These are phyloP conservation scores for Emydomyces testavorans DNA, from an alignment of 2,329 filamentous ascomycete genomes.

Conservation along the genomic window DNA sequence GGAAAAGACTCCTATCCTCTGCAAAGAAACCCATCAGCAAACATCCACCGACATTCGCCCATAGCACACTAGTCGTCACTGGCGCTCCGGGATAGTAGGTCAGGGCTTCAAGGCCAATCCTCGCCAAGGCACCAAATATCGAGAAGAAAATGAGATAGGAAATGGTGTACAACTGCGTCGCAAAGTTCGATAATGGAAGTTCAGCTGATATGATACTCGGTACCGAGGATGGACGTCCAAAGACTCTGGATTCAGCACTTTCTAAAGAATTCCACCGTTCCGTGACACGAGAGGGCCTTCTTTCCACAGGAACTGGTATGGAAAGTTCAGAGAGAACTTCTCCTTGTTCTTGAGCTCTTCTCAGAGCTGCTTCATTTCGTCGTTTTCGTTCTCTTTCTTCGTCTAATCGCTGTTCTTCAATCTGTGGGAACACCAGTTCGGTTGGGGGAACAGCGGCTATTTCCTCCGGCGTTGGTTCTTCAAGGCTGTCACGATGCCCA, in stretches of 20 bases:
- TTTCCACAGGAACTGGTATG: conserved; percentile 36
- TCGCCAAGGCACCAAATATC: conserved; percentile 69
- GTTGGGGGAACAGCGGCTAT: conserved; percentile 2
- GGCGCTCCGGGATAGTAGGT: conserved; percentile 70
- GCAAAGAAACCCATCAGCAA: conserved; percentile 74
- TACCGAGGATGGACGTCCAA: conserved; percentile 14
- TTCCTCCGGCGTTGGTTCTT: neutral
- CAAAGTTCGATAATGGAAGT: conserved; percentile 37
- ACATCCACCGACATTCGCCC: conserved; percentile 78
- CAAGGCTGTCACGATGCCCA: neutral
- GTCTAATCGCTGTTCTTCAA: conserved; percentile 1
- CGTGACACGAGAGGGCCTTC: conserved; percentile 15
- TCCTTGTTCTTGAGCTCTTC: conserved; percentile 11
- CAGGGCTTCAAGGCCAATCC: conserved; percentile 66
- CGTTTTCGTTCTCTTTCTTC: conserved; percentile 5
- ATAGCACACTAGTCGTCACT: conserved; percentile 61
- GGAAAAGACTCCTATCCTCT: conserved; percentile 67
- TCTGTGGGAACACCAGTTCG: conserved; percentile 2
- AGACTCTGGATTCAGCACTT: conserved; percentile 19
- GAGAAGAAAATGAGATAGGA: conserved; percentile 80
- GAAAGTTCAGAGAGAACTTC: conserved; percentile 20
- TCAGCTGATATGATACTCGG: conserved; percentile 11
- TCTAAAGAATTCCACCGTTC: conserved; percentile 31
- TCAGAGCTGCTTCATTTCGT: conserved; percentile 10
- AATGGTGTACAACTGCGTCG: conserved; percentile 56